phyloP scores from a whole-genome alignment of 2,329 filamentous ascomycete genomes.

The Phaeosphaeriaceae sp. region DNA sequence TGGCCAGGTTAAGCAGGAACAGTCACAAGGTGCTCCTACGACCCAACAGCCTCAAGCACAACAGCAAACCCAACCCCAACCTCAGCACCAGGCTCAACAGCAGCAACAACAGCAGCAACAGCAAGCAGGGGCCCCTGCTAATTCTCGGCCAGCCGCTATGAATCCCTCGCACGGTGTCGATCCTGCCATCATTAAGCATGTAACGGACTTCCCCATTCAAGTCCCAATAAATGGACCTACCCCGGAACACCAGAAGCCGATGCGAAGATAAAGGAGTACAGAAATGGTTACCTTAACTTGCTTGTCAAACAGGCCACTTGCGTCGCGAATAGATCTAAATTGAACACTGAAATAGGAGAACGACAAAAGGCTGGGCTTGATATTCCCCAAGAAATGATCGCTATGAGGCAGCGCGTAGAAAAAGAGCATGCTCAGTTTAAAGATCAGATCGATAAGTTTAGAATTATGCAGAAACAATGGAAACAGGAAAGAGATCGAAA shows the following conservation, averaged over 20 bases:
- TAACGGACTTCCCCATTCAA: conserved; percentile 43
- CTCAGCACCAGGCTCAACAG: conserved; percentile 4
- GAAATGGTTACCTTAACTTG: conserved; percentile 43
- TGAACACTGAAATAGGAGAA: conserved; percentile 38
- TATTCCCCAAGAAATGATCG: conserved; percentile 36
- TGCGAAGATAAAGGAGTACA: conserved; percentile 44
- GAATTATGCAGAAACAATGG: conserved; percentile 41
- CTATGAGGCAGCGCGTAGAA: conserved; percentile 36
- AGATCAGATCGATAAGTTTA: conserved; percentile 44
- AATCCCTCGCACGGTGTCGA: conserved; percentile 25
- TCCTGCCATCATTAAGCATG: conserved; percentile 46
- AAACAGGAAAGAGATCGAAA: conserved; percentile 43
- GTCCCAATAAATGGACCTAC: conserved; percentile 36
- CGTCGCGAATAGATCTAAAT: conserved; percentile 31
- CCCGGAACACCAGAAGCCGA: conserved; percentile 44
- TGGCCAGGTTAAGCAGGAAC: conserved; percentile 30
- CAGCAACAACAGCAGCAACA: conserved; percentile 8
- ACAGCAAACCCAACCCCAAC: conserved; percentile 16
- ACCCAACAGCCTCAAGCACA: conserved; percentile 18
- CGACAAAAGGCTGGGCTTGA: conserved; percentile 42
- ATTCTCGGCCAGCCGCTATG: conserved; percentile 9
- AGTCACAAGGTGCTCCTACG: conserved; percentile 1
- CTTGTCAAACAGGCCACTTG: conserved; percentile 41
- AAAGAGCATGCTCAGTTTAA: conserved; percentile 38
- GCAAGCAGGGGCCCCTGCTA: background rate